phyloP scores from a whole-genome alignment of 2,329 filamentous ascomycete genomes.

The Fusarium musae region DNA sequence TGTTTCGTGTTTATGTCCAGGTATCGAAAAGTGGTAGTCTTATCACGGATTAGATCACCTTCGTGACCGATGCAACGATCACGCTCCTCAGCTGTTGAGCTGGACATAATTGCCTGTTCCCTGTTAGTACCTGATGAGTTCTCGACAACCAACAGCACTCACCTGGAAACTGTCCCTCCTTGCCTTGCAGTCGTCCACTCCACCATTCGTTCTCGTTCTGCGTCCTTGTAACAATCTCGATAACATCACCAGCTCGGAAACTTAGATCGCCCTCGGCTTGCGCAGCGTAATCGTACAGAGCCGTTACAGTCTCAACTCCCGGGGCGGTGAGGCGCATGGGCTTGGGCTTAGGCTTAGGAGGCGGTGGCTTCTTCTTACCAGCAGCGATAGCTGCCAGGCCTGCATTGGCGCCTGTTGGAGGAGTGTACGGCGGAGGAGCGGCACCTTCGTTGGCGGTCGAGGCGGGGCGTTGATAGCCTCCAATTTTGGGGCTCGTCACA shows the following conservation, averaged over 20 bases:
- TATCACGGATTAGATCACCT: background rate
- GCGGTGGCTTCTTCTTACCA: slow-evolving; percentile 74
- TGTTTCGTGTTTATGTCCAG: slow-evolving; percentile 24
- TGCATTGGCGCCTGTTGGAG: slow-evolving; percentile 52
- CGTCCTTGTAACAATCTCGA: slow-evolving; percentile 88
- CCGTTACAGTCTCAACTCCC: slow-evolving; percentile 81
- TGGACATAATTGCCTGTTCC: slow-evolving; percentile 62
- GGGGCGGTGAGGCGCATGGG: slow-evolving; percentile 76
- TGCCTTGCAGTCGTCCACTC: slow-evolving; percentile 82
- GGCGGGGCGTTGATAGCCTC: slow-evolving; percentile 50
- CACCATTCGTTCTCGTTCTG: slow-evolving; percentile 98
- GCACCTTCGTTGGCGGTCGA: slow-evolving; percentile 60
- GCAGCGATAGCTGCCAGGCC: slow-evolving; percentile 61
- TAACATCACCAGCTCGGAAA: slow-evolving; percentile 87
- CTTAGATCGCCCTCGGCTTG: slow-evolving; percentile 94
- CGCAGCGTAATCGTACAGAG: slow-evolving; percentile 95
- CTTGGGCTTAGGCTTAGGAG: slow-evolving; percentile 77
- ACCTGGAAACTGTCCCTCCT: slow-evolving; percentile 96
- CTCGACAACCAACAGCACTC: slow-evolving; percentile 48
- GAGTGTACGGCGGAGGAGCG: slow-evolving; percentile 78
- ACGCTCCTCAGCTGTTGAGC: slow-evolving; percentile 43
- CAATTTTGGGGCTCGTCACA: slow-evolving; percentile 44
- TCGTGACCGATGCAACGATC: background rate
- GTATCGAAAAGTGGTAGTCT: slow-evolving; percentile 20
- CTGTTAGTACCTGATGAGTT: slow-evolving; percentile 39